These are phyloP conservation scores for Coemansia sp. DNA, from an alignment of 192 early-diverging fungal genomes.

Conservation along the genomic window DNA sequence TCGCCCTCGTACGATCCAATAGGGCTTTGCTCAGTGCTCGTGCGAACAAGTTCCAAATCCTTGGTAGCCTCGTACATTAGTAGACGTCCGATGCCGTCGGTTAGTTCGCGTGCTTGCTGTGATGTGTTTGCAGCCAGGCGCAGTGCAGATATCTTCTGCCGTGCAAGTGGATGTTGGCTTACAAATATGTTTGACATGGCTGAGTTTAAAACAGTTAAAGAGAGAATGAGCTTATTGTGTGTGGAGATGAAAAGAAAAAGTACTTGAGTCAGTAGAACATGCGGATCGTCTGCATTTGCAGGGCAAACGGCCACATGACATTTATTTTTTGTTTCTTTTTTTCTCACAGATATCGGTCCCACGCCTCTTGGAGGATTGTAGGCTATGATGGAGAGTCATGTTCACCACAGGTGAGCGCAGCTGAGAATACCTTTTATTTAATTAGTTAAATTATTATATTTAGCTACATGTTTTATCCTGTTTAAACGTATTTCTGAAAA, in stretches of 20 bases:
- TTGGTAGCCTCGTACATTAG: conserved; percentile 66
- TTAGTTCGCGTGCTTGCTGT: conserved; percentile 57
- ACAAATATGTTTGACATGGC: conserved; percentile 34
- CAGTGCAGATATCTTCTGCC: conserved; percentile 61
- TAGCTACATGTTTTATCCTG: too few relatives aligned
- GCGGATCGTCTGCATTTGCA: too few relatives aligned
- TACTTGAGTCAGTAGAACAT: not conserved
- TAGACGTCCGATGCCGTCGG: conserved; percentile 56
- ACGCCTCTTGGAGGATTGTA: too few relatives aligned
- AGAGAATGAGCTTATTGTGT: not conserved
- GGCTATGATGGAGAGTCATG: too few relatives aligned
- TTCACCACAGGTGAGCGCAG: too few relatives aligned
- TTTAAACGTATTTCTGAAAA: too few relatives aligned
- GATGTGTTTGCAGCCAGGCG: conserved; percentile 52
- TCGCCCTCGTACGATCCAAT: conserved; percentile 48
- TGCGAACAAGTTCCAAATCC: conserved; percentile 35
- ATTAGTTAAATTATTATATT: too few relatives aligned
- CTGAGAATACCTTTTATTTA: too few relatives aligned
- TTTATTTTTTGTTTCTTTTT: too few relatives aligned
- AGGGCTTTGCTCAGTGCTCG: conserved; percentile 49
- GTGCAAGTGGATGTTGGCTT: conserved; percentile 60
- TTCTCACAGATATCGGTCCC: too few relatives aligned
- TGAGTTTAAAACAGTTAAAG: not conserved
- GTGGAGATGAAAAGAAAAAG: not conserved
- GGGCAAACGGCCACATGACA: too few relatives aligned